These are phyloP conservation scores for Euphorbia peplus DNA, from an alignment of 345 rosid genomes.

Conservation along the genomic window DNA sequence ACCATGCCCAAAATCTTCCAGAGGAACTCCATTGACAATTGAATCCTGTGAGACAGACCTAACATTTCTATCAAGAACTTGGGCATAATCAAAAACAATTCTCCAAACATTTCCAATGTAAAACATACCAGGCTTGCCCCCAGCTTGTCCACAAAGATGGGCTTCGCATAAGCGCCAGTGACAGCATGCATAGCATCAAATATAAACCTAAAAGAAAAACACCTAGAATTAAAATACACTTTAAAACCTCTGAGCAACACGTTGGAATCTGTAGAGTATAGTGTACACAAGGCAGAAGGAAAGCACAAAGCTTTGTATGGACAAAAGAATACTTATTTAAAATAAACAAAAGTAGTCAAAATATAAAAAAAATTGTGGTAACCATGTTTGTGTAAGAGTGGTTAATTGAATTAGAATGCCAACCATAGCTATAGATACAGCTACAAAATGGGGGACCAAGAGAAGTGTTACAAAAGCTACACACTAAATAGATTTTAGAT, in stretches of 20 bases:
- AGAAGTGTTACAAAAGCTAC: not conserved
- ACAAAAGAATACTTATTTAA: not conserved
- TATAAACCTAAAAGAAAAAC: slow-evolving; percentile 47
- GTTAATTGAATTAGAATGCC: not conserved
- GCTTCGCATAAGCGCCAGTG: slow-evolving; percentile 92
- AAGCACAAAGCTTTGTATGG: not conserved
- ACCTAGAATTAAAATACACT: slow-evolving; percentile 8
- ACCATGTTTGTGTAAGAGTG: not conserved
- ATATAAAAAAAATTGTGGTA: not conserved
- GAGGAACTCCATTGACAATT: slow-evolving; percentile 76
- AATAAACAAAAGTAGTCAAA: not conserved
- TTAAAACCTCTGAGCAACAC: slow-evolving; percentile 1
- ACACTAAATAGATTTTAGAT: not conserved
- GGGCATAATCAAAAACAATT: slow-evolving; percentile 12
- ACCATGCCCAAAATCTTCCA: slow-evolving; percentile 94
- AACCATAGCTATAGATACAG: not conserved
- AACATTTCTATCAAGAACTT: slow-evolving; percentile 25
- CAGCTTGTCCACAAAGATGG: slow-evolving; percentile 82
- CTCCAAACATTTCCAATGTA: slow-evolving; percentile 16
- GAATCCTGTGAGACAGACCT: slow-evolving; percentile 57
- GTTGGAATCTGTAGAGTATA: not conserved
- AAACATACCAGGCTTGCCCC: slow-evolving; percentile 60
- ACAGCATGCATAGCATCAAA: slow-evolving; percentile 99
- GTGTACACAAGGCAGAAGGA: not conserved
- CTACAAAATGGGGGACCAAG: not conserved